These are phyloP conservation scores for Diaporthe vaccinii DNA, from an alignment of 2,329 filamentous ascomycete genomes.

Conservation along the genomic window DNA sequence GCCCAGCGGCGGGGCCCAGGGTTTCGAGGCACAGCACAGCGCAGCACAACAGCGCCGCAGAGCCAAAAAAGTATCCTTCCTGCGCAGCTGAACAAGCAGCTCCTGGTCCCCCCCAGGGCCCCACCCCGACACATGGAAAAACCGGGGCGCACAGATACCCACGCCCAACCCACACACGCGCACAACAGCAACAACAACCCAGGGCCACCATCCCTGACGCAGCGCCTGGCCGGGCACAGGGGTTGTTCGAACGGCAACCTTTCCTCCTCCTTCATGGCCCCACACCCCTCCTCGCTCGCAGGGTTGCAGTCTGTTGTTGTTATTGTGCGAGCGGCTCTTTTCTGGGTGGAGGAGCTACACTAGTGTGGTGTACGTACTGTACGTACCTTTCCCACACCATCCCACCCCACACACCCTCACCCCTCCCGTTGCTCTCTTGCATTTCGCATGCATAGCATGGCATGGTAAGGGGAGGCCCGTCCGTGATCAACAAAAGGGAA, in stretches of 20 bases:
- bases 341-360: neutral
- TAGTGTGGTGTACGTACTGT: neutral
- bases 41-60: neutral
- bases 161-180: neutral
- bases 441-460: slow-evolving; percentile 18
- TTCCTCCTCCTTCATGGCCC: neutral
- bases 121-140: slow-evolving; percentile 28
- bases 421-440: neutral
- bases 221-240: slow-evolving; percentile 15
- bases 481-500: slow-evolving; percentile 26
- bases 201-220: slow-evolving; percentile 8
- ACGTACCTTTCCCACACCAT: neutral
- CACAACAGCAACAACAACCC: neutral
- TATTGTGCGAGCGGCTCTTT: slow-evolving; percentile 13
- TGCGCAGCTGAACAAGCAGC: neutral
- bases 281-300: slow-evolving; percentile 11
- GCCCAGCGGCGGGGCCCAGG: neutral
- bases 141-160: slow-evolving; percentile 26
- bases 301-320: neutral
- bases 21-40: slow-evolving; percentile 2
- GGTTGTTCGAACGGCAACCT: slow-evolving; percentile 1
- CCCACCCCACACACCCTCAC: neutral
- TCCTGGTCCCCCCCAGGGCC: neutral
- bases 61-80: neutral
- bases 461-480: slow-evolving; percentile 24